Base-by-base conservation (phyloP, 768 basidiomycete species). In the Mycena epipterygia region DNA sequence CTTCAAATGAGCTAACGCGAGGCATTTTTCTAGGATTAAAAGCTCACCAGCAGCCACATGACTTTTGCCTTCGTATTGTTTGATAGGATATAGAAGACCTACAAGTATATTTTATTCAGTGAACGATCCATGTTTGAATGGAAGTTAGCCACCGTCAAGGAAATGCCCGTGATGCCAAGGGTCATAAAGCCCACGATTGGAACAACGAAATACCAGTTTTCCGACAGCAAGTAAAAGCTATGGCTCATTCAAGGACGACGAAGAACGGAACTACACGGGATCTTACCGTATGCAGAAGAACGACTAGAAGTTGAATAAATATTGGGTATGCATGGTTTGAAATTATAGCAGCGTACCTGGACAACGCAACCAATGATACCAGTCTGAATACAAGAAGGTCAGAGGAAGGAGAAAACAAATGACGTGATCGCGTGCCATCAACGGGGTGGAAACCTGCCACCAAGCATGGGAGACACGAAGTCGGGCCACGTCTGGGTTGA, bases 201-300 rank as follows among this genome's bases (percentile, higher is more conserved):
- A 13, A 55, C 23, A 14, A 55, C 29, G 19, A 68, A 27, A 21
- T 16, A 17, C 58, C 48, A 61, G 58, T 62, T 68, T 3, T 33
- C 51, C 48, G 67, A 68, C 21, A 68, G 51, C 39, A 68, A 33
- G 59, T 52, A 68, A 37, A 46, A 62, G n/a, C 67, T 67, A 19
- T 21, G 23, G 5, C 3, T 12, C 5, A 17, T 7, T 44, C 9
- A 44, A n/a, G 30, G 48, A 5, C 17, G 1, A 11, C 5, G 46
- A 41, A 30, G 19, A 49, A 35, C 58, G 23, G 11, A 19, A 3
- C 35, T 16, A 19, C 13, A 30, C 25, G n/a, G 25, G 17, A 29
- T 7, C 57, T 29, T 19, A 58, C 66, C 66, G 52, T 14, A 56
- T 25, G 32, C 67, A 68, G 55, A 68, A 68, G 51, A 68, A 68